Evolutionary conservation across 768 basidiomycete species (phyloP).

Genomic region (Termitomyces sp.): DNA sequence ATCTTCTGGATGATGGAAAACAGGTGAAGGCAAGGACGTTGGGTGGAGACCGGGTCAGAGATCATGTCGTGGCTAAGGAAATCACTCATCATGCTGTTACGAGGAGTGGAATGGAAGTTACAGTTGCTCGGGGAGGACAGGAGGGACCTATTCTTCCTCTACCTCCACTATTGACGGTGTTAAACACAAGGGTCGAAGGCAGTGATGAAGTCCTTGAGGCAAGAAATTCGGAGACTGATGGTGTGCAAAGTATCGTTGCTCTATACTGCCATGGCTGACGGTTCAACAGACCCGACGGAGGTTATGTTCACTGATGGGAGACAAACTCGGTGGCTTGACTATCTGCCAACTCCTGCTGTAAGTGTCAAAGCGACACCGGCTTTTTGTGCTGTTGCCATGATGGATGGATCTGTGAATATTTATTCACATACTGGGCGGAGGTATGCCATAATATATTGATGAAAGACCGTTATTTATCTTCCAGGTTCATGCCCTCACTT

Average conservation of each 20-base stretch:
- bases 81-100: conserved; percentile 24
- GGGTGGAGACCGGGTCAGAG: conserved; percentile 61
- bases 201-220: conserved; percentile 70
- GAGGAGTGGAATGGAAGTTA: conserved; percentile 8
- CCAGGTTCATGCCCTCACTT: conserved; percentile 74
- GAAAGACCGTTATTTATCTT: not conserved
- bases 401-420: conserved; percentile 77
- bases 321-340: conserved; percentile 87
- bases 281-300: conserved; percentile 52
- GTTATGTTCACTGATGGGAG: conserved; percentile 59
- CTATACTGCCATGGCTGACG: not conserved
- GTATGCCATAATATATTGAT: conserved; percentile 30
- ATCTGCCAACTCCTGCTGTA: conserved; percentile 69
- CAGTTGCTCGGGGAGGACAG: conserved; percentile 16
- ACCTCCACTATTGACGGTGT: conserved; percentile 55
- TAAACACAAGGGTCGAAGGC: conserved; percentile 59
- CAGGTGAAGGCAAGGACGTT: conserved; percentile 47
- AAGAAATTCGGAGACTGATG: conserved; percentile 65
- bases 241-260: conserved; percentile 28
- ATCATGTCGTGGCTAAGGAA: conserved; percentile 47
- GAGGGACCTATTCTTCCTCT: conserved; percentile 39
- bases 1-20: conserved; percentile 35
- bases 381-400: conserved; percentile 74
- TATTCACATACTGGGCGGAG: conserved; percentile 83
- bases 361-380: conserved; percentile 53